phyloP scores from a whole-genome alignment of 352 stramenopile genomes.

The Globisporangium spiculum region DNA sequence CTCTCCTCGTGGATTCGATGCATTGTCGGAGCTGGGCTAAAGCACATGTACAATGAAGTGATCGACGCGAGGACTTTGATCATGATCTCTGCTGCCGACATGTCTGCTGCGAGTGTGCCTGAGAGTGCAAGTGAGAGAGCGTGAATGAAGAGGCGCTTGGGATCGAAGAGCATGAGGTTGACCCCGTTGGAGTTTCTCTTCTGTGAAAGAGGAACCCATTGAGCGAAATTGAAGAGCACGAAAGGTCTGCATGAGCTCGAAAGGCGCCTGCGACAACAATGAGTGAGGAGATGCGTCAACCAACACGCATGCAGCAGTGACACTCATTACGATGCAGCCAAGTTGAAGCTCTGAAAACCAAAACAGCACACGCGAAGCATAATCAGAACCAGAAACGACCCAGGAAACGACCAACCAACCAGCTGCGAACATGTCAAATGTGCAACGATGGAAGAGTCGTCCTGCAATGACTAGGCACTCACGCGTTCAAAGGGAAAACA shows the following conservation, averaged over 20 bases:
- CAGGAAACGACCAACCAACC: neutral
- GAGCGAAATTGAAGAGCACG: neutral
- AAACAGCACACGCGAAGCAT: neutral
- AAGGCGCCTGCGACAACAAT: neutral
- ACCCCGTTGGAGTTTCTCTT: neutral
- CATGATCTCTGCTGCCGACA: conserved; percentile 19
- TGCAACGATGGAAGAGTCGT: neutral
- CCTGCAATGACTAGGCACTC: no score
- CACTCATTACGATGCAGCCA: neutral
- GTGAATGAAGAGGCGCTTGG: neutral
- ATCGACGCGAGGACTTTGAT: conserved; percentile 38
- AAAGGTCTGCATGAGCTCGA: neutral
- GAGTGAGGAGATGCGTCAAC: neutral
- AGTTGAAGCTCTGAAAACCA: conserved; percentile 4
- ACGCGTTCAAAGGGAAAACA: no score
- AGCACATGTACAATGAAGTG: conserved; percentile 43
- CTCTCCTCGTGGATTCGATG: conserved; percentile 27
- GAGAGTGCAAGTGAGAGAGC: neutral
- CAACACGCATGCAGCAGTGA: neutral
- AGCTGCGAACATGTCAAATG: neutral
- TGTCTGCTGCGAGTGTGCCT: neutral
- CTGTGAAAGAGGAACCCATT: neutral
- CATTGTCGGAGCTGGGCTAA: conserved; percentile 34
- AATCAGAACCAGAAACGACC: conserved; percentile 2
- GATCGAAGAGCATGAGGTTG: neutral